These are phyloP conservation scores for Isatis lusitanica DNA, from an alignment of 441 rosid genomes.

Conservation along the genomic window DNA sequence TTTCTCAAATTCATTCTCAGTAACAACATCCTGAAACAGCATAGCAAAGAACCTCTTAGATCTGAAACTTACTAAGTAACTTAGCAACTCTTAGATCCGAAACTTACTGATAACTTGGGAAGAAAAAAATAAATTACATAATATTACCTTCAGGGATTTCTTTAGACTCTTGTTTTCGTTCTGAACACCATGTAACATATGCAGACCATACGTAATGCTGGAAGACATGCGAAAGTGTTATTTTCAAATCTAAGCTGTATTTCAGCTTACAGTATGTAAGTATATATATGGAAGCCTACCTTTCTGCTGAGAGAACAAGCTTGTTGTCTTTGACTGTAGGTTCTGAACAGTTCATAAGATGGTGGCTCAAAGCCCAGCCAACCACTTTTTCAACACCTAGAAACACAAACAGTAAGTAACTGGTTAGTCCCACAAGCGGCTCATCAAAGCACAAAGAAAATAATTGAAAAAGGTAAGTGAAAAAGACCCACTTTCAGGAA, in stretches of 20 bases:
- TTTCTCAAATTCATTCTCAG: slow-evolving; percentile 98
- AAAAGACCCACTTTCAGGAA: slow-evolving; percentile 63
- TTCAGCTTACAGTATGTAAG: not conserved
- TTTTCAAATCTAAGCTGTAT: slow-evolving; percentile 1
- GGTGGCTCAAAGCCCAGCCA: slow-evolving; percentile 92
- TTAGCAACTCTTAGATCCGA: not conserved
- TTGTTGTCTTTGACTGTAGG: slow-evolving; percentile 61
- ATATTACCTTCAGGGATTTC: slow-evolving; percentile 85
- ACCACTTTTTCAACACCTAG: slow-evolving; percentile 91
- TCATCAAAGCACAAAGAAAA: not conserved
- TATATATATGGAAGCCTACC: slow-evolving; percentile 46
- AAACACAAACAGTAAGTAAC: not conserved
- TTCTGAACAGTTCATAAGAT: slow-evolving; percentile 73
- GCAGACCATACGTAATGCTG: slow-evolving; percentile 80
- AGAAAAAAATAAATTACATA: slow-evolving; percentile 10
- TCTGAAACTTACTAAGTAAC: not conserved
- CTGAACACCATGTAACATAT: slow-evolving; percentile 76
- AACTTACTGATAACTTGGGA: slow-evolving; percentile 4
- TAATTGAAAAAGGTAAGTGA: slow-evolving; percentile 26
- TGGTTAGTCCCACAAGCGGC: slow-evolving; percentile 18
- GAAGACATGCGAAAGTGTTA: slow-evolving; percentile 26
- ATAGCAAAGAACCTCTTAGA: not conserved
- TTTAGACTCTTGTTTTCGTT: slow-evolving; percentile 82
- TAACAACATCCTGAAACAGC: slow-evolving; percentile 80
- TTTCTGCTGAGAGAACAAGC: slow-evolving; percentile 71